phyloP scores from a whole-genome alignment of 1,284 basidiomycete genomes.

The Lentinula novae-zelandiae region DNA sequence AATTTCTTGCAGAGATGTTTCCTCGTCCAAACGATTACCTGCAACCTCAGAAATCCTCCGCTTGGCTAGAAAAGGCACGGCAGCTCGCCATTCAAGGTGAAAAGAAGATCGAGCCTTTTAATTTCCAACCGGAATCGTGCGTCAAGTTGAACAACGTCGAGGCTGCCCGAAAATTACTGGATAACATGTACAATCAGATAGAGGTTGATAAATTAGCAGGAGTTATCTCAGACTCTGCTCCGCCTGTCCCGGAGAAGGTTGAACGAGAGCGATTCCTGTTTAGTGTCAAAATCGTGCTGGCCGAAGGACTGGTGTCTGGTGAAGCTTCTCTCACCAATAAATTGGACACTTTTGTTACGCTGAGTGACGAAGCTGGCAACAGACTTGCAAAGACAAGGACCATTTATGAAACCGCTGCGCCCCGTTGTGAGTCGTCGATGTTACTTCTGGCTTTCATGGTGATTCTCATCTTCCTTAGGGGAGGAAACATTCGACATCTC shows the following conservation, averaged over 20 bases:
- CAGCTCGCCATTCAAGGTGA: conserved; percentile 77
- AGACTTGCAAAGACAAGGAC: conserved; percentile 94
- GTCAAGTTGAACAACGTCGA: conserved; percentile 99
- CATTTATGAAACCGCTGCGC: conserved; percentile 87
- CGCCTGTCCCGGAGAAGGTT: conserved; percentile 68
- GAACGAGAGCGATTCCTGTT: conserved; percentile 78
- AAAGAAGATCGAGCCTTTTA: conserved; percentile 91
- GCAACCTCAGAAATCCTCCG: conserved; percentile 82
- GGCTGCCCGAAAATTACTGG: conserved; percentile 84
- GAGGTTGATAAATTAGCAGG: conserved; percentile 87
- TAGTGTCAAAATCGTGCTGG: conserved; percentile 90
- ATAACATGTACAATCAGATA: conserved; percentile 92
- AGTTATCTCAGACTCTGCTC: conserved; percentile 52
- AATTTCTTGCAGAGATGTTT: conserved; percentile 95
- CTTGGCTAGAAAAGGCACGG: conserved; percentile 93
- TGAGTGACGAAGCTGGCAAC: conserved; percentile 90
- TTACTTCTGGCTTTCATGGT: not conserved
- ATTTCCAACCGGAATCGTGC: conserved; percentile 91
- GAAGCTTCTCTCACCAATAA: conserved; percentile 70
- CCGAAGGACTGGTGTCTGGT: conserved; percentile 75
- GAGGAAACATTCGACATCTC: conserved; percentile 97
- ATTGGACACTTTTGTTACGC: conserved; percentile 90
- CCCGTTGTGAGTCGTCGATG: conserved; percentile 67
- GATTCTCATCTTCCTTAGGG: conserved; percentile 46
- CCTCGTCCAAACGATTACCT: conserved; percentile 74